Evolutionary conservation across 2,329 filamentous ascomycete species (phyloP), one percentile per base, ranked within the genome.

Genomic region (Colletotrichum sp.): DNA sequence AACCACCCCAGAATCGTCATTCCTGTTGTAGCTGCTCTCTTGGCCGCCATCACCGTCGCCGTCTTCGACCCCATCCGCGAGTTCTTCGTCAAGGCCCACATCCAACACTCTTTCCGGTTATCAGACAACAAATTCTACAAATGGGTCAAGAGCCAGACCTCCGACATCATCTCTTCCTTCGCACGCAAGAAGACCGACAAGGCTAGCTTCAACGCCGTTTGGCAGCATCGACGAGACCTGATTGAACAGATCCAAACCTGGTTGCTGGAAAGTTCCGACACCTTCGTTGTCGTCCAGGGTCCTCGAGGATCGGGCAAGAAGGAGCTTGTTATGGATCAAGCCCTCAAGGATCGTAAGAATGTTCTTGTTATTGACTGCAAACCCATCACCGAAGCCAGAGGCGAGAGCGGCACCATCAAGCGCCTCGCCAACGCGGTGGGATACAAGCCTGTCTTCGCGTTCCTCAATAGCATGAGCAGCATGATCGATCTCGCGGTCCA

Each of bases 21-120:
- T 62, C 96, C 97, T 1, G 85, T 94, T 2, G 69, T 98, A 3
- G 95, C 95, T 18, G 96, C 96, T 2, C 85, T 98, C 4, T 82
- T 98, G 34, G 96, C 96, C 1, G 93, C 94, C 38, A 87, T 97
- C 63, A 97, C 96, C 0, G 95, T 98, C 24, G 92, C 95, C 2
- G 89, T 98, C 9, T 98, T 99, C 80, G 97, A 99, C 79, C 97
- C 97, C 0, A 96, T 99, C 73, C 92, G 97, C 59, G 96, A 96
- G 1, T 97, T 97, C 81, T 98, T 97, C 80, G 95, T 98, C 85
- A 95, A 95, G 81, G 90, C 94, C 5, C 96, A 98, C 82, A 93
- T 99, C 66, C 95, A 96, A 36, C 91, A 93, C 62, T 92, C 93
- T 0, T 92, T 97, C 76, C 91, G 94, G 73, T 87, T 97, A 36